A percentile compares a stretch with the other conserved stretches of the same genome.
phyloP scores from a whole-genome alignment of 495 filamentous ascomycete genomes.

The Podospora pseudocomata region DNA sequence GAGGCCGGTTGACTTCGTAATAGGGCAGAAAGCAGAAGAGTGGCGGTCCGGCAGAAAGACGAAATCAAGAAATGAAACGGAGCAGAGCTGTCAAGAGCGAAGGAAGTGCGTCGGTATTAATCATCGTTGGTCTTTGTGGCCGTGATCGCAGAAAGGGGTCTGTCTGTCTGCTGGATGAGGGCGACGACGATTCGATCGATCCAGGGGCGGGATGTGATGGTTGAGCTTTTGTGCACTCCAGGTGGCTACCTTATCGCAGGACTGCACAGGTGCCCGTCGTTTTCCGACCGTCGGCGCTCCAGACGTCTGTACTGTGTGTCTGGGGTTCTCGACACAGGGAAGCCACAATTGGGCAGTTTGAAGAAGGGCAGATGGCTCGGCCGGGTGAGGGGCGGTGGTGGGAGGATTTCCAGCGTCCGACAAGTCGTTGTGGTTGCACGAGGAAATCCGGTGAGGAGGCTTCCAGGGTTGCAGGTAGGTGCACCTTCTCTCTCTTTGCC shows the following conservation, averaged over 20 bases:
- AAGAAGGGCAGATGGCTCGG: constrained; percentile 14
- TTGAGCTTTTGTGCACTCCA: constrained; percentile 10
- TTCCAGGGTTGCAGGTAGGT: constrained; percentile 8
- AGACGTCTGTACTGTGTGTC: constrained; percentile 16
- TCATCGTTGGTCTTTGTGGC: constrained; percentile 40
- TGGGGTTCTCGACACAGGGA: constrained; percentile 5
- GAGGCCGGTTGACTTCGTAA: constrained; percentile 8
- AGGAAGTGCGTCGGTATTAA: constrained; percentile 43
- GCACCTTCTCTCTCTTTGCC: constrained; percentile 3
- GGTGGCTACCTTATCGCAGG: constrained; percentile 11
- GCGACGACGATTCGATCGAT: neutral
- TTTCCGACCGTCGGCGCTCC: constrained; percentile 16
- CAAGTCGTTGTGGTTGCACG: constrained; percentile 26
- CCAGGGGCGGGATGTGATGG: constrained; percentile 8
- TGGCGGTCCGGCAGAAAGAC: constrained; percentile 14
- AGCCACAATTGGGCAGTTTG: constrained; percentile 27
- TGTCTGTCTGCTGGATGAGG: constrained; percentile 2
- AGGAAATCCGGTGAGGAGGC: constrained; percentile 24
- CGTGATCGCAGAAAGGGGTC: constrained; percentile 4
- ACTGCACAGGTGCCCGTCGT: neutral
- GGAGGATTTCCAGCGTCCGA: constrained; percentile 9
- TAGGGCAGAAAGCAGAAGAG: constrained; percentile 8
- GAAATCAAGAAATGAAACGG: constrained; percentile 48
- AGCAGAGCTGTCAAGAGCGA: constrained; percentile 46
- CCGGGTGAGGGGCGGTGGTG: constrained; percentile 19